Conservation (phyloP, 441 rosid species). For the Pelargonium exstipulatum region DNA sequence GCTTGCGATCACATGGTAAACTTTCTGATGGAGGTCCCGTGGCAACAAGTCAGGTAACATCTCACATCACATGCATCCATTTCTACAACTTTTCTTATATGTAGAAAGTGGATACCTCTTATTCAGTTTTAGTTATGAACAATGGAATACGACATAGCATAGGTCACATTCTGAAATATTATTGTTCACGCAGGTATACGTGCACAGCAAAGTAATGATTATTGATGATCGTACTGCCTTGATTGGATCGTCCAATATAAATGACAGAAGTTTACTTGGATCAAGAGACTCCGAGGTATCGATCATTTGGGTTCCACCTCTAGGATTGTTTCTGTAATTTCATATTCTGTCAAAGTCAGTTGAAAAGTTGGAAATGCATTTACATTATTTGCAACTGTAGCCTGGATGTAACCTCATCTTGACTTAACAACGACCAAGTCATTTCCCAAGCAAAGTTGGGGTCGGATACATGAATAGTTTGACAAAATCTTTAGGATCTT, state of each 20-base stretch:
- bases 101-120: neutral
- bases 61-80: neutral
- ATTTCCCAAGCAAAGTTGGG: too few species aligned
- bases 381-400: neutral
- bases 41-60: conserved; percentile 85
- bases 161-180: conserved; percentile 4
- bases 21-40: conserved; percentile 84
- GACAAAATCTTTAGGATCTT: too few species aligned
- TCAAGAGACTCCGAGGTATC: conserved; percentile 98
- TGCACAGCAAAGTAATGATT: conserved; percentile 94
- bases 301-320: neutral
- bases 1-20: conserved; percentile 80
- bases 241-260: conserved; percentile 94
- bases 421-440: neutral
- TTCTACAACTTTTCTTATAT: conserved; percentile 2
- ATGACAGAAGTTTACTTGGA: conserved; percentile 96
- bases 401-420: neutral
- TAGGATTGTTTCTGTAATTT: conserved; percentile 4
- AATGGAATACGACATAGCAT: neutral
- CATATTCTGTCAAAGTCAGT: neutral
- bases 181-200: conserved; percentile 62
- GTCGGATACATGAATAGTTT: too few species aligned
- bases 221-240: conserved; percentile 67
- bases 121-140: neutral
- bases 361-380: neutral